Evolutionary conservation across 306 rosid species (phyloP).

Genomic region (Rosa multiflora): DNA sequence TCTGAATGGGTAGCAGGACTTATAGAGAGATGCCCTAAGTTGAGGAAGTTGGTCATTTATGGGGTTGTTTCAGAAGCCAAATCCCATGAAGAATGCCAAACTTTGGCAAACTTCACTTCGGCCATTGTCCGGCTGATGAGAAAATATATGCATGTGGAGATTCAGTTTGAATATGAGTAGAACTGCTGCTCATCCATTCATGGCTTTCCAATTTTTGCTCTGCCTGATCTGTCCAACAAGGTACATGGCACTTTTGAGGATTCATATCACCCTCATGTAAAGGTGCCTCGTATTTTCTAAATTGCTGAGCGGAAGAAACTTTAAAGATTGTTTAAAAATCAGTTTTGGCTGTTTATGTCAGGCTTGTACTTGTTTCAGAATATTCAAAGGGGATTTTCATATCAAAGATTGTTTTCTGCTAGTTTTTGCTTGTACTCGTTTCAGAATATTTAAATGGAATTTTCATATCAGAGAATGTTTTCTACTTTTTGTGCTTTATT

Average conservation of each 20-base stretch:
- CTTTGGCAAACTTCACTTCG: slow-evolving; percentile 57
- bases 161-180: slow-evolving; percentile 64
- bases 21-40: slow-evolving; percentile 67
- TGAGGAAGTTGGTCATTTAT: slow-evolving; percentile 58
- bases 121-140: slow-evolving; percentile 64
- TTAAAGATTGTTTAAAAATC: slow-evolving; percentile 22
- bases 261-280: background rate
- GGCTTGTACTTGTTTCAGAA: slow-evolving; percentile 4
- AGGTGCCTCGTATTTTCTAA: background rate
- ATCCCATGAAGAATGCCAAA: slow-evolving; percentile 57
- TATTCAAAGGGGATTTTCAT: slow-evolving; percentile 4
- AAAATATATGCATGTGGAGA: slow-evolving; percentile 49
- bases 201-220: slow-evolving; percentile 14
- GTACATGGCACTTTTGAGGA: slow-evolving; percentile 1
- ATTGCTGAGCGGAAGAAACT: slow-evolving; percentile 26
- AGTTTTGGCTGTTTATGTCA: background rate
- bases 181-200: background rate
- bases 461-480: background rate
- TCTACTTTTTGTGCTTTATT: background rate
- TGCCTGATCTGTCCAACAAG: slow-evolving; percentile 18
- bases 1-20: slow-evolving; percentile 72
- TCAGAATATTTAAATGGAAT: background rate
- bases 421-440: slow-evolving; percentile 1
- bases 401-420: slow-evolving; percentile 8
- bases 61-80: slow-evolving; percentile 69